Evolutionary conservation across 768 basidiomycete species (phyloP).

Genomic region (Kondoa subrosea): DNA sequence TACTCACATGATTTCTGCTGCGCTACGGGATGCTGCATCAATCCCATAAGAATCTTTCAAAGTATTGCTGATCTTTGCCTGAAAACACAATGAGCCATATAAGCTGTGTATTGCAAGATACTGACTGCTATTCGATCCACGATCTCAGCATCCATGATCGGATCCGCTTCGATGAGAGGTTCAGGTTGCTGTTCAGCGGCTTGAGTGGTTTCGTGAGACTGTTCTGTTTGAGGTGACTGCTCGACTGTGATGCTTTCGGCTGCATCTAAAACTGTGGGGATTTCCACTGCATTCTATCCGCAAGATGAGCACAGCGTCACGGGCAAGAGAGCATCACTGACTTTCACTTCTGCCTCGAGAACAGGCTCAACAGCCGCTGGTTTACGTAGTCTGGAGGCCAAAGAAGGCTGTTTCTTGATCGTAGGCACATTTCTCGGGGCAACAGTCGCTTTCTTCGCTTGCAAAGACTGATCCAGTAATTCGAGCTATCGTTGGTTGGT

Average conservation of each 20-base stretch:
- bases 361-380: background rate
- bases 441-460: background rate
- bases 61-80: background rate
- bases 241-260: too few species aligned
- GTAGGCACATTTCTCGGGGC: background rate
- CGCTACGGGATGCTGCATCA: background rate
- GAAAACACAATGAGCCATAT: background rate
- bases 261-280: too few species aligned
- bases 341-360: background rate
- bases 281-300: too few species aligned
- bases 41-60: background rate
- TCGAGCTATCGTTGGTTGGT: too few species aligned
- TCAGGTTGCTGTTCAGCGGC: too few species aligned
- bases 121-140: background rate
- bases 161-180: too few species aligned
- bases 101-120: background rate
- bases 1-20: background rate
- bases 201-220: too few species aligned
- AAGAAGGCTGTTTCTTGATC: background rate
- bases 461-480: background rate
- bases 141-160: background rate
- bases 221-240: too few species aligned
- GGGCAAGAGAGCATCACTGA: background rate
- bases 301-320: too few species aligned
- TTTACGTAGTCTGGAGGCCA: background rate